Base-by-base conservation (phyloP, 2,329 filamentous ascomycete genomes). In the Sporothrix globosa region DNA sequence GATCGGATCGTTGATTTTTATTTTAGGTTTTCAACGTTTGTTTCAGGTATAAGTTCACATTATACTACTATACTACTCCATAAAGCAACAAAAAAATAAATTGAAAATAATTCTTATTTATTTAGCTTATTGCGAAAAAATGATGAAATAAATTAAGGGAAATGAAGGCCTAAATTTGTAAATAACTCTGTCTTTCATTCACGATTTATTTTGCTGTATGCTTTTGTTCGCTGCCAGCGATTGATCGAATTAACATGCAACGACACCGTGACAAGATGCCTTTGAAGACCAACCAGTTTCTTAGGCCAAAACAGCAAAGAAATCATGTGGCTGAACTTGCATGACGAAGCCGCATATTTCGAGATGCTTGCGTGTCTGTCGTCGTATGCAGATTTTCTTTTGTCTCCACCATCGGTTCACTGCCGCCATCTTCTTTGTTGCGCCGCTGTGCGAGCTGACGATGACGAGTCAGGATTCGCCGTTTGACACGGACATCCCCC, bases 371-470 rank as follows among this genome's bases (percentile, higher is more conserved):
- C 58, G 58, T 63, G 17, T 48, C 7, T 19, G 24, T 50, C 17
- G 61, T 50, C 61, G 61, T 65, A 5, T 48, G 17, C 44, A 24
- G 56, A 21, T 19, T 58, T 30, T 27, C 10, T 39, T 34, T 58
- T 13, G 19, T 14, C n/a, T 44, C n/a, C 17, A 4, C 39, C 21
- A 6, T 54, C n/a, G 5, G 39, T 46, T 63, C 58, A 21, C 24
- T 19, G 39, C 39, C 39, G 10, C 14, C 34, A n/a, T 10, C n/a
- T 14, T 46, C 58, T 63, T 63, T 63, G 58, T 46, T 39, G 13
- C 27, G 41, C 60, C 48, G 65, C 54, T 44, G 65, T 67, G 50
- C 63, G 10, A 52, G 50, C 50, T 67, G 65, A 56, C 65, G 50
- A 66, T 52, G 63, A 66, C 46, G 24, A 52, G 46, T 66, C 19